Conservation (phyloP, 148 eudicot genomes). For the Fagopyrum homotropicum region DNA sequence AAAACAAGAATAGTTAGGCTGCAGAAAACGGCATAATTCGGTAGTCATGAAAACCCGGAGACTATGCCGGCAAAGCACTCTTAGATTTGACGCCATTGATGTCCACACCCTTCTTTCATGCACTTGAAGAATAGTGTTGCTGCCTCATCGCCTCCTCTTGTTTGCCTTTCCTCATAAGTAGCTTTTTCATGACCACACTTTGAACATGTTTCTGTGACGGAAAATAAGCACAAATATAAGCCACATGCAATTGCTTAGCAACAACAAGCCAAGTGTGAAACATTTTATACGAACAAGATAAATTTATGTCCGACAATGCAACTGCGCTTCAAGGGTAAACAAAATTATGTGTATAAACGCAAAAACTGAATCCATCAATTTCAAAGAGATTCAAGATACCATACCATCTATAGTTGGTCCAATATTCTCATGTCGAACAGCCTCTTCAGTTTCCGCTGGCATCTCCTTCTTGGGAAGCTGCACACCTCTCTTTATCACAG, state of each 20-base stretch:
- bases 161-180: too few species aligned
- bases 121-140: too few species aligned
- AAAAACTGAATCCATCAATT: background rate
- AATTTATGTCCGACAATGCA: background rate
- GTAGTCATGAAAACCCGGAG: too few species aligned
- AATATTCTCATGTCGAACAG: constrained; percentile 29
- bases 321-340: background rate
- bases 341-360: background rate
- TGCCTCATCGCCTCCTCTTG: too few species aligned
- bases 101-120: too few species aligned
- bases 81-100: too few species aligned
- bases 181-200: too few species aligned
- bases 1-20: too few species aligned
- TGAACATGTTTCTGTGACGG: too few species aligned
- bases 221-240: background rate
- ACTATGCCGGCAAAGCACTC: too few species aligned
- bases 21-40: too few species aligned
- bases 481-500: constrained; percentile 53
- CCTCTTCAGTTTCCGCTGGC: constrained; percentile 28
- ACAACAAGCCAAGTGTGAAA: background rate
- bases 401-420: constrained; percentile 54
- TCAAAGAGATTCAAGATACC: background rate
- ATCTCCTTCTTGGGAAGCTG: constrained; percentile 43
- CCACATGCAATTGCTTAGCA: background rate
- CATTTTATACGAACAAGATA: background rate